These are phyloP conservation scores for Phytophthora pluvialis DNA, from an alignment of 352 stramenopile genomes.

Conservation along the genomic window DNA sequence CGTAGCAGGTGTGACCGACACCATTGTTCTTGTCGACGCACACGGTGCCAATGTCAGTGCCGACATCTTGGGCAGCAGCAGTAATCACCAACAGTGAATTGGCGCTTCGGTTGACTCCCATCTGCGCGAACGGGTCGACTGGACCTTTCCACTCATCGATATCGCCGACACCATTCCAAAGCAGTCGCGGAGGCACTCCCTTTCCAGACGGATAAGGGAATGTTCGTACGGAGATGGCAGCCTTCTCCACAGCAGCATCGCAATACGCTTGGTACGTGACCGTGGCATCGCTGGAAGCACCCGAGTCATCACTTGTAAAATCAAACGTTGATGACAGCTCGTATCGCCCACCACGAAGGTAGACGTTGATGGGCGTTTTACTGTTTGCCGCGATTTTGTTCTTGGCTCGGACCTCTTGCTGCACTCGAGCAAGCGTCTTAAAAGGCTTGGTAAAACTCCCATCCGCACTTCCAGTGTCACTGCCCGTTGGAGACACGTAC, in stretches of 20 bases:
- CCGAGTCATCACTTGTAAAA: constrained; percentile 53
- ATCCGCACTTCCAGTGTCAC: constrained; percentile 44
- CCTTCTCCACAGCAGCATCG: constrained; percentile 40
- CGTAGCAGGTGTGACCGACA: constrained; percentile 71
- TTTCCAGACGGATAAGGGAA: constrained; percentile 59
- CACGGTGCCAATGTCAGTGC: constrained; percentile 47
- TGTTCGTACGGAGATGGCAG: constrained; percentile 37
- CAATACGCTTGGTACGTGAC: constrained; percentile 83
- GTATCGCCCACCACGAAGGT: constrained; percentile 63
- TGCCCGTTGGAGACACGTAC: constrained; percentile 59
- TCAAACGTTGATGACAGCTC: constrained; percentile 60
- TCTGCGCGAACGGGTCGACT: constrained; percentile 62
- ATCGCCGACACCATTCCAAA: constrained; percentile 76
- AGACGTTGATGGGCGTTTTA: constrained; percentile 57
- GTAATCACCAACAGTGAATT: constrained; percentile 48
- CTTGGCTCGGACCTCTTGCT: constrained; percentile 43
- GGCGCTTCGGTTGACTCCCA: constrained; percentile 53
- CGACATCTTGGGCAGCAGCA: constrained; percentile 20
- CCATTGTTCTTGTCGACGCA: constrained; percentile 70
- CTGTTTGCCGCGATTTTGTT: constrained; percentile 33
- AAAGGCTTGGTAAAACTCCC: constrained; percentile 62
- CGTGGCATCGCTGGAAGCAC: constrained; percentile 24
- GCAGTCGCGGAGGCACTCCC: constrained; percentile 43
- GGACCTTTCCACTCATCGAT: constrained; percentile 50
- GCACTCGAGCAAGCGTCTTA: constrained; percentile 52